These are phyloP conservation scores for Ogataea corticis DNA, from an alignment of 805 yeast species.

Conservation along the genomic window DNA sequence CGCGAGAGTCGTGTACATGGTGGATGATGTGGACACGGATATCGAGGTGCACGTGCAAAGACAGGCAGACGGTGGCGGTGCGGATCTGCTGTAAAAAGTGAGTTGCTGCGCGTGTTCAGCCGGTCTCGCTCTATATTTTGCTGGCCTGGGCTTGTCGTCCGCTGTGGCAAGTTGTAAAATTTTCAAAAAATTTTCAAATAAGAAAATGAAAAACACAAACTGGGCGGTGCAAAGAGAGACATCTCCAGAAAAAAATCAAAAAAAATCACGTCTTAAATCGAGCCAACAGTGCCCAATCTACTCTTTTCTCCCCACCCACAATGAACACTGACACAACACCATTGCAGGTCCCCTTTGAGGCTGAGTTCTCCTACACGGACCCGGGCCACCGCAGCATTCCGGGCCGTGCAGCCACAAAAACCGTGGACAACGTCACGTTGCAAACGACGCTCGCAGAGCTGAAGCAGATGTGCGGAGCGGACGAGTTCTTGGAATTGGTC, in stretches of 20 bases:
- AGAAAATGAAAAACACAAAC: background rate
- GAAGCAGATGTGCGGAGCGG: conserved; percentile 5
- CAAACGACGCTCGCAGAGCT: conserved; percentile 22
- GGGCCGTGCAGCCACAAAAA: background rate
- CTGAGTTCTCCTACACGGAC: conserved; percentile 15
- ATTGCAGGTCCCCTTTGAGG: conserved; percentile 18
- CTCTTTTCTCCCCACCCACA: background rate
- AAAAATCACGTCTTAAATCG: too few relatives aligned
- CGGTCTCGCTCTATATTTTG: too few relatives aligned
- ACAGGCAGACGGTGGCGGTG: too few relatives aligned
- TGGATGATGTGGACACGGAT: too few relatives aligned
- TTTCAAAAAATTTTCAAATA: background rate
- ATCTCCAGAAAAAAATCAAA: background rate
- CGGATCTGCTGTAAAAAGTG: too few relatives aligned
- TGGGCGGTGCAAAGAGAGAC: too few relatives aligned
- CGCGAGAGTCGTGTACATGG: background rate
- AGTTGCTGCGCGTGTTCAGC: too few relatives aligned
- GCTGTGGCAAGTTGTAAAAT: background rate
- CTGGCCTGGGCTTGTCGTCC: too few relatives aligned
- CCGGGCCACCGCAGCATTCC: background rate
- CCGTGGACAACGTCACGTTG: conserved; percentile 14
- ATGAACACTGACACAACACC: conserved; percentile 12
- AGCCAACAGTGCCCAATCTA: too few relatives aligned
- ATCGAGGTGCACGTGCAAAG: too few relatives aligned
- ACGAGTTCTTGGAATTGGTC: conserved; percentile 14